A percentile compares a stretch with the other conserved stretches of the same genome.
phyloP scores from a whole-genome alignment of 2,329 filamentous ascomycete species.

The Hirsutella minnesotensis region DNA sequence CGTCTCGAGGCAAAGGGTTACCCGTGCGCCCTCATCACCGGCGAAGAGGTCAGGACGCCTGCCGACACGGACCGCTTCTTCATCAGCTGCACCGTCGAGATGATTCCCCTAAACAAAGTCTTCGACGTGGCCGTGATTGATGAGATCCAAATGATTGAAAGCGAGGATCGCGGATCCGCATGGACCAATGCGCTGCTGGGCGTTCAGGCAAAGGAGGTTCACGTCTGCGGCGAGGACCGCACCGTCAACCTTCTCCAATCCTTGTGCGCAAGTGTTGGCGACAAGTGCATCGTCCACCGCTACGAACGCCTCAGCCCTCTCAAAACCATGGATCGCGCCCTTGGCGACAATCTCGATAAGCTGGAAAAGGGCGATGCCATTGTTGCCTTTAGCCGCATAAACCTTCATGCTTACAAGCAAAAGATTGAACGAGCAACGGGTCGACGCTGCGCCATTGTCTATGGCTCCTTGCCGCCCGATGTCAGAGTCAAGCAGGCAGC shows the following conservation, averaged over 20 bases:
- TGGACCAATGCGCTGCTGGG: constrained; percentile 91
- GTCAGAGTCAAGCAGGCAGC: constrained; percentile 83
- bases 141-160: constrained; percentile 95
- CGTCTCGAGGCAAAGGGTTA: constrained; percentile 70
- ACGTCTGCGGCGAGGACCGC: constrained; percentile 84
- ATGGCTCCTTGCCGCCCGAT: constrained; percentile 83
- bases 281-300: constrained; percentile 67
- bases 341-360: constrained; percentile 50
- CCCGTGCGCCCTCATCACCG: constrained; percentile 71
- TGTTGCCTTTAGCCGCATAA: constrained; percentile 73
- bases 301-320: constrained; percentile 79
- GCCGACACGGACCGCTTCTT: constrained; percentile 46
- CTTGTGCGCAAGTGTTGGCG: constrained; percentile 67
- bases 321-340: constrained; percentile 48
- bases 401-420: constrained; percentile 68
- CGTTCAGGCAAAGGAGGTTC: constrained; percentile 75
- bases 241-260: constrained; percentile 68
- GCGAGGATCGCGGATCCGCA: constrained; percentile 71
- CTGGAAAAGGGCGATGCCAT: constrained; percentile 85
- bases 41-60: constrained; percentile 72
- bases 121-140: constrained; percentile 93
- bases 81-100: constrained; percentile 88
- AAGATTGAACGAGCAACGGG: constrained; percentile 67
- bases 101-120: constrained; percentile 44
- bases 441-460: constrained; percentile 79